A percentile compares a stretch with the other conserved stretches of the same genome.
These are phyloP conservation scores for Microdochium trichocladiopsis DNA, from an alignment of 2,329 filamentous ascomycete genomes.

Conservation along the genomic window DNA sequence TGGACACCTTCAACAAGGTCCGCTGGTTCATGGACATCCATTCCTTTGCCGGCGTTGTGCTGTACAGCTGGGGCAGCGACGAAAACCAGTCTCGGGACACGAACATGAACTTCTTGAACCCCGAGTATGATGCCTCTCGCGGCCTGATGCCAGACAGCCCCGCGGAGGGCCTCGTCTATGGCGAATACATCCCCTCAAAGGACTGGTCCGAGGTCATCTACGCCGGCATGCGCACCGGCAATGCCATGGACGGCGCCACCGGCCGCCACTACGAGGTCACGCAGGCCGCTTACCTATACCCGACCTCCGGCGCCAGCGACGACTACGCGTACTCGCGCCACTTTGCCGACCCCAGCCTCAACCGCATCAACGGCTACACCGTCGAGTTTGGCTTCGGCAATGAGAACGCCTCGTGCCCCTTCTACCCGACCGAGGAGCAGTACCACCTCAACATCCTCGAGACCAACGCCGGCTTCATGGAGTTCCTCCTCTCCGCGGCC, in stretches of 20 bases:
- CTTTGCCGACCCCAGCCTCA: constrained; percentile 25
- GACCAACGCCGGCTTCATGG: constrained; percentile 39
- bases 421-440: constrained; percentile 35
- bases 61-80: constrained; percentile 53
- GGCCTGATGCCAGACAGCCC: constrained; percentile 33
- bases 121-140: constrained; percentile 41
- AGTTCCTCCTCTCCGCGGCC: constrained; percentile 26
- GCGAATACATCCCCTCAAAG: constrained; percentile 33
- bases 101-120: constrained; percentile 44
- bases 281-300: constrained; percentile 34
- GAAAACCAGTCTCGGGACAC: constrained; percentile 37
- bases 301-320: constrained; percentile 35
- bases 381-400: constrained; percentile 72
- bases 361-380: constrained; percentile 91
- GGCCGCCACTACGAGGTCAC: constrained; percentile 27
- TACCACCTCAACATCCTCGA: constrained; percentile 37
- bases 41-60: constrained; percentile 41
- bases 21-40: constrained; percentile 54
- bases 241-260: constrained; percentile 30
- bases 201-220: constrained; percentile 26
- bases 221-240: constrained; percentile 24
- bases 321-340: constrained; percentile 40
- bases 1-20: constrained; percentile 40
- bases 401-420: constrained; percentile 24
- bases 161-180: constrained; percentile 25